Percentiles rank a stretch among this genome's conserved stretches.
Conservation (phyloP, 768 basidiomycete genomes). For the Boletus rex-veris region DNA sequence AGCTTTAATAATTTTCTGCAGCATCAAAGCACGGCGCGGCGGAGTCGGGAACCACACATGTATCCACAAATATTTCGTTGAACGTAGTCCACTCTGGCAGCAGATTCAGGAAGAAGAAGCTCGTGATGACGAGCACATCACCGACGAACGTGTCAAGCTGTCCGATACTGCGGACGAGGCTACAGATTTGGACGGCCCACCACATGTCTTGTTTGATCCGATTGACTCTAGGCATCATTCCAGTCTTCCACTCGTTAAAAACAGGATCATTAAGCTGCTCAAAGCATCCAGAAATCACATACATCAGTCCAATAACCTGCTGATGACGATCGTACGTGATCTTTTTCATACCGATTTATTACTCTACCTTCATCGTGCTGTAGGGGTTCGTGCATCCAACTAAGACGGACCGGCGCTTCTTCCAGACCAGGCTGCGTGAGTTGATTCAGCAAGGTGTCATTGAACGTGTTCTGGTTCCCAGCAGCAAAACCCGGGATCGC, state of each 20-base stretch:
- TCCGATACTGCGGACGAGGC: slow-evolving; percentile 20
- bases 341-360: background rate
- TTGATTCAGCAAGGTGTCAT: slow-evolving; percentile 70
- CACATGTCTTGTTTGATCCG: slow-evolving; percentile 55
- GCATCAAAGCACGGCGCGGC: slow-evolving; percentile 72
- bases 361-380: slow-evolving; percentile 1
- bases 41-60: slow-evolving; percentile 75
- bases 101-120: slow-evolving; percentile 69
- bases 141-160: slow-evolving; percentile 10
- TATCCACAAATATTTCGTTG: slow-evolving; percentile 83
- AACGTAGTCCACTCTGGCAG: slow-evolving; percentile 71
- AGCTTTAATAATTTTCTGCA: slow-evolving; percentile 25
- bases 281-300: slow-evolving; percentile 66
- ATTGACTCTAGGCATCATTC: slow-evolving; percentile 78
- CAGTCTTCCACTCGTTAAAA: slow-evolving; percentile 67
- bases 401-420: slow-evolving; percentile 79
- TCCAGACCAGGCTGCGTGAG: slow-evolving; percentile 69
- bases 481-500: slow-evolving; percentile 44
- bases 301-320: slow-evolving; percentile 71
- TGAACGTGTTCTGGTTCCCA: slow-evolving; percentile 71
- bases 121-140: slow-evolving; percentile 29
- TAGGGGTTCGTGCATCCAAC: slow-evolving; percentile 76
- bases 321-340: slow-evolving; percentile 66
- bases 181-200: slow-evolving; percentile 16
- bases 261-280: slow-evolving; percentile 68